Base-by-base conservation (phyloP, 192 early-diverging fungal genomes). In the Coemansia sp. region DNA sequence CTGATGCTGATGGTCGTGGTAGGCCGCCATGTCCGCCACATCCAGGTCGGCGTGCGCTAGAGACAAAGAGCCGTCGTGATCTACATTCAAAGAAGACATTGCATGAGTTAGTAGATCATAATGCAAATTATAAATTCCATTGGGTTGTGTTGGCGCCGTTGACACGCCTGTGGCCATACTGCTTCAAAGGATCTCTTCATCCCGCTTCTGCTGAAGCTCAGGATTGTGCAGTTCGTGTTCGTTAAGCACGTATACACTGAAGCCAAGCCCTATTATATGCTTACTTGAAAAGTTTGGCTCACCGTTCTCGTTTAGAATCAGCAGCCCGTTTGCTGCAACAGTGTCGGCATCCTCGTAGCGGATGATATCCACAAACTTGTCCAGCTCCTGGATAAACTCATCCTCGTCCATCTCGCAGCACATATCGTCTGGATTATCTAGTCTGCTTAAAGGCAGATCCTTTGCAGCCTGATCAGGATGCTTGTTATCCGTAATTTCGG, bases 311-410 rank as follows among this genome's bases (percentile, higher is more conserved):
- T 82, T 74, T 11, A 77, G 59, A n/a, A 77, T 58, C 72, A 82
- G 73, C 74, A 73, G 69, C 12, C 80, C 80, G 49, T 73, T 73
- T 8, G 62, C 69, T 62, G 74, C 66, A 15, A 72, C 72, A 12
- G 72, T 64, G 51, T 78, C 81, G 1, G 81, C 76, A 2, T 83
- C 77, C 47, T 78, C 81, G 13, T 72, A 68, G 66, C 69, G 71
- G 63, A 83, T 83, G 9, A 72, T 75, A 47, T 83, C 81, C 5
- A 83, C 77, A 65, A 83, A 76, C 67, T 78, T 83, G 73, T 83
- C 81, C 48, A 83, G 77, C 81, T 83, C 81, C 67, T 67, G 69
- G 45, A 76, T 83, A 64, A 83, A 78, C 65, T 83, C 77, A 40
- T 75, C 73, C 49, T 83, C 77, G 62, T 78, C 73, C 81, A 83